Evolutionary conservation across 1,284 basidiomycete genomes (phyloP), one percentile per base, ranked within the genome.

Genomic region (Ganoderma boninense): DNA sequence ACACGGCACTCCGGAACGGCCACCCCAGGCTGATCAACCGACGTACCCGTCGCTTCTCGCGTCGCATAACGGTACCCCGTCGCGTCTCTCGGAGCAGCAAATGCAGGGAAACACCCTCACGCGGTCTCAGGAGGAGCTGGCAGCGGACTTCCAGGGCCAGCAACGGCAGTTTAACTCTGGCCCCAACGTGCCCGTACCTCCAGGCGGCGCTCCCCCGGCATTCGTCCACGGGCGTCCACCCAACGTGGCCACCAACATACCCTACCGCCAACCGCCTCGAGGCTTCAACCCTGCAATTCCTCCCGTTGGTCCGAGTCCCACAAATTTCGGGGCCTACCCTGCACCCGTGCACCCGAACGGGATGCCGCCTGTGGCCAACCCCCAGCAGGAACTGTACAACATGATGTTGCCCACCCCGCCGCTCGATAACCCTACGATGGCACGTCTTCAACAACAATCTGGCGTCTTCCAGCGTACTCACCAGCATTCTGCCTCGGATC

Each of bases 401-500:
- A 91, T 93, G 89, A 90, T 93, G 86, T 80, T 90, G 64, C 88
- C 90, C 13, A 79, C 79, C n/a, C 81, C 82, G 26, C 84, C 86
- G 70, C 83, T 84, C 67, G 90, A 92, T 72, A 85, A 86, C 69
- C 87, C 92, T 56, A 88, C 90, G 29, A 88, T 92, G 70, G 86
- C 87, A 68, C 91, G 92, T 73, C 87, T 92, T 64, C 93, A 94
- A 79, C 92, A 93, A 76, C 92, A 92, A 76, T 90, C 90, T 77
- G 89, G 88, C 74, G 84, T 86, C 63, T 94, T 91, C 82, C 90
- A 90, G 54, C 85, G 84, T 49, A 87, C 86, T 44, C 93, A 94
- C 77, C 92, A 94, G 70, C 93, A 94, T 79, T 94, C 92, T 60
- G 87, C 92, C 2, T 93, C 92, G 2, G 93, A 95, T 77, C 93